phyloP scores from a whole-genome alignment of 129 eudicot genomes.

The Escallonia herrerae region DNA sequence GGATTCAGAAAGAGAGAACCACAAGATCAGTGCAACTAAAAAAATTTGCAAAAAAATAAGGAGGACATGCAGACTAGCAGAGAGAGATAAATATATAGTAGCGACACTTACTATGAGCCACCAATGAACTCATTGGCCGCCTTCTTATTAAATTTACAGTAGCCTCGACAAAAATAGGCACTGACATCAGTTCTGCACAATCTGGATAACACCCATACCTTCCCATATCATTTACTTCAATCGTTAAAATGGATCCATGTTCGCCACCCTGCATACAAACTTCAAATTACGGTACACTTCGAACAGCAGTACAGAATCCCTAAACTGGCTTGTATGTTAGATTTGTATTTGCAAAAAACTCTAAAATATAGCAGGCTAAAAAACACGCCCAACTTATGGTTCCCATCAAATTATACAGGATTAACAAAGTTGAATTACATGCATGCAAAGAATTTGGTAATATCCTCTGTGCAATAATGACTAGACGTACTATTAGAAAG shows the following conservation, averaged over 20 bases:
- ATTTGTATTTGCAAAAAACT: neutral
- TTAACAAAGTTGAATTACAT: no score
- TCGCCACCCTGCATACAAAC: constrained; percentile 42
- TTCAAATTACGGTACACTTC: neutral
- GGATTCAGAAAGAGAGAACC: neutral
- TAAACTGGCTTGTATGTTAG: neutral
- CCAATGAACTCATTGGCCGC: constrained; percentile 46
- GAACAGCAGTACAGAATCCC: neutral
- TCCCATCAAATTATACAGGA: no score
- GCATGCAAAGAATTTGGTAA: no score
- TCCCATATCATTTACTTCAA: constrained; percentile 79
- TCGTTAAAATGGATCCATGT: constrained; percentile 49
- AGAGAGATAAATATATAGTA: neutral
- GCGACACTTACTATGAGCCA: constrained; percentile 61
- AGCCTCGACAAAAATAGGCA: constrained; percentile 59
- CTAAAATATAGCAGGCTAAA: neutral
- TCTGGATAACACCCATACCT: constrained; percentile 78
- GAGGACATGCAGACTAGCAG: no score
- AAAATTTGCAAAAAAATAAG: no score
- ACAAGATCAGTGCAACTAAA: no score
- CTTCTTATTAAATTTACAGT: constrained; percentile 42
- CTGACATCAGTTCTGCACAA: constrained; percentile 54
- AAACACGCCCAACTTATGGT: no score
- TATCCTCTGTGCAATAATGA: no score
- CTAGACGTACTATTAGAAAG: no score